Evolutionary conservation across 2,329 filamentous ascomycete species (phyloP), one percentile per base, ranked within the genome.

Genomic region (Diaporthe ampelina): DNA sequence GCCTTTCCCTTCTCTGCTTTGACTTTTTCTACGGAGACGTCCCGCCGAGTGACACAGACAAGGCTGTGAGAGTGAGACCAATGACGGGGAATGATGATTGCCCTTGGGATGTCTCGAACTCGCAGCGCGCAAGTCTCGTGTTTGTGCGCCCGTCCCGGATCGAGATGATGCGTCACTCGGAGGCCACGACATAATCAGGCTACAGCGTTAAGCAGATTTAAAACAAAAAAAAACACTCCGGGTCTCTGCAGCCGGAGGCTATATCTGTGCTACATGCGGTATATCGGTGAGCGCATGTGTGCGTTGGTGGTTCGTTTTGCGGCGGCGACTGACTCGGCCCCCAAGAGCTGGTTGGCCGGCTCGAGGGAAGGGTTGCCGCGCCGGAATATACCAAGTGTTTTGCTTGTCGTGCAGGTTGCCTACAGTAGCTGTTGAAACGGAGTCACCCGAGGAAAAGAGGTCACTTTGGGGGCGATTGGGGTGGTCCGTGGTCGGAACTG

Each of bases 101-200:
- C 13, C 45, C 45, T 10, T 19, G 11, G 13, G 4, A 48, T 52
- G 45, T 67, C 63, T 67, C 63, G 52, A 67, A 13, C 45, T 24
- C n/a, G 29, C 29, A 13, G 45, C 26, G 45, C 35, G 29, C 61
- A n/a, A 32, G 29, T 26, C 17, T 19, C 35, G 24, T 50, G 13
- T 32, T 50, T 19, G 24, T 43, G 40, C 17, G 29, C 19, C 19
- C 2, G 57, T 65, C 6, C 43, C 26, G 48, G 43, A 40, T 68
- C 48, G 63, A 68, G 63, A 68, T 68, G 63, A 11, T 54, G 63
- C 63, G n/a, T 68, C 32, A 26, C 29, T 24, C n/a, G 32, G 13
- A 68, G 63, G 21, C 13, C 43, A 67, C 45, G 50, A 37, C 61
- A 24, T 19, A 24, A 13, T 48, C 40, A 52, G 45, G 15, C 21